phyloP scores from a whole-genome alignment of 352 stramenopile species.

The Globisporangium paddicum region DNA sequence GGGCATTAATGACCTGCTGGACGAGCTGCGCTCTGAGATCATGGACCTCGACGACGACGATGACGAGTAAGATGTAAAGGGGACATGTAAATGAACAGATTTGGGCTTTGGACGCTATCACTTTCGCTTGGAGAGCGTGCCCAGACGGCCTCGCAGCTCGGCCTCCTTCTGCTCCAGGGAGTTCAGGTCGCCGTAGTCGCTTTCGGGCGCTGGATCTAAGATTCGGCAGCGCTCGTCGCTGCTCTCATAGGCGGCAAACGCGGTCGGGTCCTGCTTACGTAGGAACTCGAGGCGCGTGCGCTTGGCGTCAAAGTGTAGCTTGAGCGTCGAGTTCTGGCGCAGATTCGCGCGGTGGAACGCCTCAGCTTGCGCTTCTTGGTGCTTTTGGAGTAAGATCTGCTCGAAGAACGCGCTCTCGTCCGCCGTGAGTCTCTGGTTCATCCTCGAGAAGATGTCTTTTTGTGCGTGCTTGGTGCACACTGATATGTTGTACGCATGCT shows the following conservation, averaged over 20 bases:
- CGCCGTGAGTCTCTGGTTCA: slow-evolving; percentile 10
- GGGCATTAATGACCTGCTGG: slow-evolving; percentile 75
- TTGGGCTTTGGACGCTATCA: not conserved
- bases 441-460: slow-evolving; percentile 35
- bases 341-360: slow-evolving; percentile 44
- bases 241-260: slow-evolving; percentile 46
- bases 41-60: slow-evolving; percentile 36
- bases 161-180: slow-evolving; percentile 46
- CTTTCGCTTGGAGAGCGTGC: slow-evolving; percentile 31
- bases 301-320: slow-evolving; percentile 73
- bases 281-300: slow-evolving; percentile 67
- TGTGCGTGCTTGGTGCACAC: slow-evolving; percentile 62
- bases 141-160: slow-evolving; percentile 49
- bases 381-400: slow-evolving; percentile 55
- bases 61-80: not conserved
- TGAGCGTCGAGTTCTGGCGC: slow-evolving; percentile 68
- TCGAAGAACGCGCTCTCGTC: slow-evolving; percentile 46
- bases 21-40: slow-evolving; percentile 56
- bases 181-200: slow-evolving; percentile 40
- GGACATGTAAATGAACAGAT: not conserved
- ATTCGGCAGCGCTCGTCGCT: slow-evolving; percentile 33
- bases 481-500: slow-evolving; percentile 66
- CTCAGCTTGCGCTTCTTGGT: slow-evolving; percentile 62
- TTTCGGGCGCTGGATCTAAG: slow-evolving; percentile 41
- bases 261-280: slow-evolving; percentile 48